Conservation (phyloP, 352 stramenopile genomes). For the Globisporangium camurandrum region DNA sequence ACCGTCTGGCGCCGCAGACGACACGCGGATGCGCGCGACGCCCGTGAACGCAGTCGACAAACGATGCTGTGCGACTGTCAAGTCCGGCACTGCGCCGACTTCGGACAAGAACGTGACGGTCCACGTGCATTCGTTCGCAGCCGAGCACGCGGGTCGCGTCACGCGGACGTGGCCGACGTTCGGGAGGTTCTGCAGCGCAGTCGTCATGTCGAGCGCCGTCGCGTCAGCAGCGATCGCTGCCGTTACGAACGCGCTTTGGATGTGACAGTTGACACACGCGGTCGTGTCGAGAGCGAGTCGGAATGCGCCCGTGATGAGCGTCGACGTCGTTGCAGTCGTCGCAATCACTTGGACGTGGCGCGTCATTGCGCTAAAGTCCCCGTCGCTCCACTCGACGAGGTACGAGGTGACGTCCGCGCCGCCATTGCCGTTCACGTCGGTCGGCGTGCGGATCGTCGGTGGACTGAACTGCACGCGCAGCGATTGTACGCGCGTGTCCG, state of each 20-base stretch:
- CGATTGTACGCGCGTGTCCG: conserved; percentile 58
- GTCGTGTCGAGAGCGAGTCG: conserved; percentile 83
- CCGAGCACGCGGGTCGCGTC: conserved; percentile 21
- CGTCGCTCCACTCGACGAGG: conserved; percentile 91
- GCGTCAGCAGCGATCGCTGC: conserved; percentile 68
- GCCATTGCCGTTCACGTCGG: conserved; percentile 78
- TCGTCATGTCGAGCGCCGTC: conserved; percentile 52
- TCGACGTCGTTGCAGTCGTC: conserved; percentile 30
- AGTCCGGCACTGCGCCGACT: conserved; percentile 34
- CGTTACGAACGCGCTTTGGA: conserved; percentile 52
- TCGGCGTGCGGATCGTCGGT: conserved; percentile 31
- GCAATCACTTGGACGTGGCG: conserved; percentile 58
- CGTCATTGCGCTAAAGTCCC: conserved; percentile 56
- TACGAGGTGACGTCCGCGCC: conserved; percentile 84
- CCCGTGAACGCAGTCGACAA: conserved; percentile 37
- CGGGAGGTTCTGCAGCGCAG: conserved; percentile 87
- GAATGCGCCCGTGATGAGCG: conserved; percentile 57
- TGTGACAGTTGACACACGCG: conserved; percentile 62
- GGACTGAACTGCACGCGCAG: conserved; percentile 81
- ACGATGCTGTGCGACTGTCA: conserved; percentile 37
- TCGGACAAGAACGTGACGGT: conserved; percentile 75
- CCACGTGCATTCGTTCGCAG: conserved; percentile 67
- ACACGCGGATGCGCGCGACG: conserved; percentile 27
- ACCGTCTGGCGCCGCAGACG: conserved; percentile 15
- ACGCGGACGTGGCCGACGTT: conserved; percentile 91